Evolutionary conservation across 2,329 filamentous ascomycete species (phyloP).

Genomic region (Monosporascus ibericus): DNA sequence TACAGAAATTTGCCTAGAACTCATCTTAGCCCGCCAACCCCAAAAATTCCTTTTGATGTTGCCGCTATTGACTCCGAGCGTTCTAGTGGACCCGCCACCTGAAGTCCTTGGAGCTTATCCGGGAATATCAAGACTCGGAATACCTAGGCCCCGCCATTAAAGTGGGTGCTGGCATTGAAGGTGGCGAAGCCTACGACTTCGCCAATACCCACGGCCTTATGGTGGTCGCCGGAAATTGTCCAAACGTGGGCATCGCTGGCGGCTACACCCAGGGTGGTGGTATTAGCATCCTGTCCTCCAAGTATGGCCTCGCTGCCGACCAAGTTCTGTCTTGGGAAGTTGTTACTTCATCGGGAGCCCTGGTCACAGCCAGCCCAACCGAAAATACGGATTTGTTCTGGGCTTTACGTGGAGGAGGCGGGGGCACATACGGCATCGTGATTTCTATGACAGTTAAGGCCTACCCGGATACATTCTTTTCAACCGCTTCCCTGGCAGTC

Average conservation of each 20-base stretch:
- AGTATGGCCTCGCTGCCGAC: conserved; percentile 52
- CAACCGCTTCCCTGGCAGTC: conserved; percentile 1
- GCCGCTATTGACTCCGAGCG: no score
- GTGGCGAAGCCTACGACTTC: conserved; percentile 3
- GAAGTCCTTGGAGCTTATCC: conserved; percentile 9
- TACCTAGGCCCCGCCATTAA: conserved; percentile 35
- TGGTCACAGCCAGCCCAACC: conserved; percentile 38
- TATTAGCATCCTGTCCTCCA: conserved; percentile 44
- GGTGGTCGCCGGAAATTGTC: conserved; percentile 8
- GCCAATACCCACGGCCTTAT: conserved; percentile 5
- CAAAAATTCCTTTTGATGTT: no score
- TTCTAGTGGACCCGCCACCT: conserved; percentile 13
- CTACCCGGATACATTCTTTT: conserved; percentile 5
- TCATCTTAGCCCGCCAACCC: no score
- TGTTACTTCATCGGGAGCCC: conserved; percentile 42
- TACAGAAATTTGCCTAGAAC: no score
- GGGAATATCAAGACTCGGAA: conserved; percentile 8
- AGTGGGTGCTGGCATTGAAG: conserved; percentile 21
- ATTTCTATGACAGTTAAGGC: conserved; percentile 16
- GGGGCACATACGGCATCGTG: conserved; percentile 52
- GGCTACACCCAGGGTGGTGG: conserved; percentile 41
- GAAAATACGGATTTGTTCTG: conserved; percentile 55
- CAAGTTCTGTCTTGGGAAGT: conserved; percentile 51
- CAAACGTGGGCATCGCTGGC: conserved; percentile 9
- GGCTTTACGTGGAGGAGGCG: conserved; percentile 55